Percentiles rank a stretch among this genome's conserved stretches.
phyloP scores from a whole-genome alignment of 1,139 yeast genomes.

The Candida tetrigidarum region DNA sequence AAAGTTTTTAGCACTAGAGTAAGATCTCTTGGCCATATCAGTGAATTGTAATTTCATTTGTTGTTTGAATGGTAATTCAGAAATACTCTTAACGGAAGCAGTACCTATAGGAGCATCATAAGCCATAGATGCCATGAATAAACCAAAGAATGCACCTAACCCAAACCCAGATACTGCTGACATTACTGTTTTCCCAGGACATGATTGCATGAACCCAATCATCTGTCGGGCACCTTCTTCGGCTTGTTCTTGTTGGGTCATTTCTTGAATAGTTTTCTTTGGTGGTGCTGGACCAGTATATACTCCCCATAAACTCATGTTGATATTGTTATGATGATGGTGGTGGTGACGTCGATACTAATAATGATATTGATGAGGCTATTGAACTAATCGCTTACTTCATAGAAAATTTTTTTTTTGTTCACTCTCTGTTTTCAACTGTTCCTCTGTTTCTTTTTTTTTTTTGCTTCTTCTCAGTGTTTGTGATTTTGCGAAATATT shows the following conservation, averaged over 20 bases:
- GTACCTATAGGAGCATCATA: slow-evolving; percentile 80
- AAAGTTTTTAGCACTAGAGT: slow-evolving; percentile 88
- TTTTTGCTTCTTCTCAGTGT: not conserved
- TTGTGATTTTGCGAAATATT: not conserved
- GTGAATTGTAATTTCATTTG: slow-evolving; percentile 90
- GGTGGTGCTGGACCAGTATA: slow-evolving; percentile 25
- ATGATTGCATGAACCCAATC: slow-evolving; percentile 84
- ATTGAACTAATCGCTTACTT: too few species aligned
- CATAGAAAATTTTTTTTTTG: not conserved
- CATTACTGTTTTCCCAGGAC: slow-evolving; percentile 93
- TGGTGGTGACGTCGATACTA: too few species aligned
- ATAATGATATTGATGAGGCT: too few species aligned
- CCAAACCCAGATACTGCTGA: slow-evolving; percentile 96
- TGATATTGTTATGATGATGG: not conserved
- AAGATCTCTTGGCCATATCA: slow-evolving; percentile 91
- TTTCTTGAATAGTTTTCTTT: slow-evolving; percentile 58
- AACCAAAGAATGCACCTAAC: slow-evolving; percentile 94
- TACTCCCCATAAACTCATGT: slow-evolving; percentile 23
- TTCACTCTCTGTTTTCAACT: too few species aligned
- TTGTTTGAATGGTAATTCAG: slow-evolving; percentile 88
- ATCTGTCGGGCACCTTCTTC: slow-evolving; percentile 88
- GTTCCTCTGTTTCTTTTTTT: not conserved
- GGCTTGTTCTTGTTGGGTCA: slow-evolving; percentile 93
- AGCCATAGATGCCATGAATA: slow-evolving; percentile 95
- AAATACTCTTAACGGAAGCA: slow-evolving; percentile 56